These are phyloP conservation scores for Skeletonema potamos DNA, from an alignment of 108 stramenopile species.

Conservation along the genomic window DNA sequence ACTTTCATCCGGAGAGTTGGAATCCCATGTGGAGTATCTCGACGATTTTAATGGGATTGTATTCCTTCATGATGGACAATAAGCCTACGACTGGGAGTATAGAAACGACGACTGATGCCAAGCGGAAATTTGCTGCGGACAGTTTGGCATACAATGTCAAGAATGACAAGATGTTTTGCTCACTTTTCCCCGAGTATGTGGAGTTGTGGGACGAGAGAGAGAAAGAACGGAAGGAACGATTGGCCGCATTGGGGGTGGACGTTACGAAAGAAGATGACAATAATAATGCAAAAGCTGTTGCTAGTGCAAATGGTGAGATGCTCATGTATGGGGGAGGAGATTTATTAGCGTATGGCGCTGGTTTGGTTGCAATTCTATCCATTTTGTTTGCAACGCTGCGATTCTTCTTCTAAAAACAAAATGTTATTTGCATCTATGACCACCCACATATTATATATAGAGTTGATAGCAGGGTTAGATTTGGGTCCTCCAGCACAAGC, in stretches of 20 bases:
- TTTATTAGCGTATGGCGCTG: constrained; percentile 61
- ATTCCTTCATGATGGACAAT: constrained; percentile 95
- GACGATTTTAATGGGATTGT: constrained; percentile 94
- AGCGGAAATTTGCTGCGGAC: constrained; percentile 71
- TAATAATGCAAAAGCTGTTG: background rate
- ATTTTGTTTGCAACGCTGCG: constrained; percentile 61
- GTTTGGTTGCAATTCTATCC: constrained; percentile 65
- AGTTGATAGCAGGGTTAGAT: background rate
- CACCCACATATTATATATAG: background rate
- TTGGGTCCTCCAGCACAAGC: background rate
- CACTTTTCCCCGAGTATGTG: constrained; percentile 81
- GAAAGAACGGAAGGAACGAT: constrained; percentile 38
- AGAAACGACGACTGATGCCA: constrained; percentile 70
- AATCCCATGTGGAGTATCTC: constrained; percentile 96
- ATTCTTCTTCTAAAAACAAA: constrained; percentile 39
- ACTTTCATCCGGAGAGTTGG: constrained; percentile 92
- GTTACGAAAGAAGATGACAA: background rate
- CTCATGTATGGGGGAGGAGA: constrained; percentile 17
- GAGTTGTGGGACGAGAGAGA: constrained; percentile 62
- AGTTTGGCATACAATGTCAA: constrained; percentile 87
- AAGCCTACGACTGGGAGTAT: constrained; percentile 88
- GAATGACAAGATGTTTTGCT: constrained; percentile 60
- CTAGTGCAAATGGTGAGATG: constrained; percentile 3
- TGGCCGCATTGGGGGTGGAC: constrained; percentile 7
- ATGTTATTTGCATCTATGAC: background rate